Evolutionary conservation across 352 stramenopile species (phyloP), one percentile per base, ranked within the genome.

Genomic region (Phytophthora pluvialis): DNA sequence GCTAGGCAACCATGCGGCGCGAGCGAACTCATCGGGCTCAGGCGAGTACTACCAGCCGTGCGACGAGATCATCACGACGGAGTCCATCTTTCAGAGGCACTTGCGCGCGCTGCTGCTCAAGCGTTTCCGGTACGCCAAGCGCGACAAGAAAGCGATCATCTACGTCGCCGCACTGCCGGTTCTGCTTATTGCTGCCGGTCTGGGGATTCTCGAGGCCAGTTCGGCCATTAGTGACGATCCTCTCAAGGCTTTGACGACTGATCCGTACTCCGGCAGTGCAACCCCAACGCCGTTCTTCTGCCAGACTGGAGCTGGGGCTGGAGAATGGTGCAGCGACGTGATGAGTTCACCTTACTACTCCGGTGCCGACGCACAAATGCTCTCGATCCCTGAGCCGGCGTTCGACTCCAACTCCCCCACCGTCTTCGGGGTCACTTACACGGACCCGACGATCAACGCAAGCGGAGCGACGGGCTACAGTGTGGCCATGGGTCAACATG

Each of bases 371-470:
- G 43, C 54, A 9, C 44, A 66, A 48, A 0, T 36, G 25, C 36
- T 73, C 10, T 68, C 49, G 3, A 48, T 67, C 35, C 58, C 53
- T 4, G 29, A 54, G 6, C 69, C 68, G 16, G 54, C 65, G 3
- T 72, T 60, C 44, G 60, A 77, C 54, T 70, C 67, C 1, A 56
- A 59, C 21, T 72, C 71, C 3, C 78, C 78, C 2, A 88, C 71
- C 12, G 65, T 88, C 11, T 89, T 89, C 52, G 55, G 63, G 18
- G 59, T 87, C 13, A 67, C 55, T 4, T 87, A 89, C 55, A 81
- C 62, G 15, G 58, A 81, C 15, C 75, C 73, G n/a, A 45, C 28
- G 1, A 75, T 86, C 44, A 79, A 85, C 36, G 56, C 72, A 3
- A 76, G 39, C 9, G 76, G 73, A 18, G 49, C 65, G 4, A 85